phyloP scores from a whole-genome alignment of 2,329 filamentous ascomycete genomes.

The Domatiomyces catenatus region DNA sequence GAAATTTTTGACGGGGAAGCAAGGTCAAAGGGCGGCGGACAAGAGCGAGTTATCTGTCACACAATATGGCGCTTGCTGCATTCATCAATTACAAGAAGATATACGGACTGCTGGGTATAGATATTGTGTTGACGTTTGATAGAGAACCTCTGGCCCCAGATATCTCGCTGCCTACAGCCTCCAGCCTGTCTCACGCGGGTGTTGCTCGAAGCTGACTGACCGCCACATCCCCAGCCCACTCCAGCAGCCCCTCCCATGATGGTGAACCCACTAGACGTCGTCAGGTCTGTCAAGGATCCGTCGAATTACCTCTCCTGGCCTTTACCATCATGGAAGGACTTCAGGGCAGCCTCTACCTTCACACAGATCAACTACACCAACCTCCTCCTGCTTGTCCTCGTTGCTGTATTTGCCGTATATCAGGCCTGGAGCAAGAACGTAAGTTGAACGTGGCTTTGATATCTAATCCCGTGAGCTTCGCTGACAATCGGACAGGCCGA shows the following conservation, averaged over 20 bases:
- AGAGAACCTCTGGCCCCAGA: constrained; percentile 16
- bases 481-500: background rate
- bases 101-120: background rate
- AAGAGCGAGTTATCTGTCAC: background rate
- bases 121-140: constrained; percentile 6
- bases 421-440: background rate
- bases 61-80: background rate
- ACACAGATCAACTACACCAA: constrained; percentile 13
- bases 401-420: background rate
- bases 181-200: background rate
- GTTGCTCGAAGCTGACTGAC: background rate
- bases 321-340: constrained; percentile 11
- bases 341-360: constrained; percentile 10
- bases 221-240: background rate
- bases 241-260: background rate
- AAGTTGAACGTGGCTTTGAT: background rate
- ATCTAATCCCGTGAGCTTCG: no score
- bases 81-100: background rate
- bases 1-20: background rate
- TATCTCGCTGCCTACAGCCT: constrained; percentile 1
- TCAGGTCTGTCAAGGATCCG: background rate
- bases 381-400: constrained; percentile 7
- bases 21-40: background rate
- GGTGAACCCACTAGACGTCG: background rate
- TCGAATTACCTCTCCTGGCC: constrained; percentile 9